These are phyloP conservation scores for Astraeus odoratus DNA, from an alignment of 768 basidiomycete genomes.

Conservation along the genomic window DNA sequence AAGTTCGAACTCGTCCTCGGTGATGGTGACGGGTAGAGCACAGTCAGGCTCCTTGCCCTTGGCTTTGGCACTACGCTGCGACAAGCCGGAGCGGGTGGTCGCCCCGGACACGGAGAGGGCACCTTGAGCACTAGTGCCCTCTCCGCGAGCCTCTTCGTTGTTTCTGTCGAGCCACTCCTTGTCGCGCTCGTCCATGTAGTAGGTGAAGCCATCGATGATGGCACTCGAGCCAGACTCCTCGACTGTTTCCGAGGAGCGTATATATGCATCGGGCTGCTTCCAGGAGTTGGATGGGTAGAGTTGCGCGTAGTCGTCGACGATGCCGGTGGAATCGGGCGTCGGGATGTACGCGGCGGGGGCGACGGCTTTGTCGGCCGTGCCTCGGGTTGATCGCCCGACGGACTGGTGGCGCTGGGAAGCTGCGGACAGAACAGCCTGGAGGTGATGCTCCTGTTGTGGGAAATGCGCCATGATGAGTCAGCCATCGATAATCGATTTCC, in stretches of 20 bases:
- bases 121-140: slow-evolving; percentile 76
- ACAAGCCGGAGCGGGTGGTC: slow-evolving; percentile 48
- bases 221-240: slow-evolving; percentile 64
- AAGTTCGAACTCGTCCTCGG: slow-evolving; percentile 91
- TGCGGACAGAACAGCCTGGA: slow-evolving; percentile 52
- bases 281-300: slow-evolving; percentile 66
- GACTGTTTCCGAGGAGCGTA: slow-evolving; percentile 78
- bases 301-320: slow-evolving; percentile 70
- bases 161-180: slow-evolving; percentile 91
- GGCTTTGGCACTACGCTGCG: slow-evolving; percentile 59
- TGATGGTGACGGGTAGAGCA: slow-evolving; percentile 54
- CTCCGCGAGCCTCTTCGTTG: slow-evolving; percentile 79
- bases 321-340: slow-evolving; percentile 82
- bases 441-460: slow-evolving; percentile 43
- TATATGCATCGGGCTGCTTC: slow-evolving; percentile 71
- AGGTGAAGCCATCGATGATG: slow-evolving; percentile 71
- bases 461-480: slow-evolving; percentile 36
- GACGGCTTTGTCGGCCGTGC: slow-evolving; percentile 26
- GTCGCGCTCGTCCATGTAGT: slow-evolving; percentile 95
- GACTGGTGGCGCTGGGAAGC: slow-evolving; percentile 43
- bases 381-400: slow-evolving; percentile 30
- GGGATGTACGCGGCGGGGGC: slow-evolving; percentile 74
- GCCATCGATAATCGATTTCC: slow-evolving; percentile 45
- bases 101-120: slow-evolving; percentile 46
- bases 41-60: slow-evolving; percentile 82